Base-by-base conservation (phyloP, 805 yeast genomes). In the Debaryomyces hansenii region DNA sequence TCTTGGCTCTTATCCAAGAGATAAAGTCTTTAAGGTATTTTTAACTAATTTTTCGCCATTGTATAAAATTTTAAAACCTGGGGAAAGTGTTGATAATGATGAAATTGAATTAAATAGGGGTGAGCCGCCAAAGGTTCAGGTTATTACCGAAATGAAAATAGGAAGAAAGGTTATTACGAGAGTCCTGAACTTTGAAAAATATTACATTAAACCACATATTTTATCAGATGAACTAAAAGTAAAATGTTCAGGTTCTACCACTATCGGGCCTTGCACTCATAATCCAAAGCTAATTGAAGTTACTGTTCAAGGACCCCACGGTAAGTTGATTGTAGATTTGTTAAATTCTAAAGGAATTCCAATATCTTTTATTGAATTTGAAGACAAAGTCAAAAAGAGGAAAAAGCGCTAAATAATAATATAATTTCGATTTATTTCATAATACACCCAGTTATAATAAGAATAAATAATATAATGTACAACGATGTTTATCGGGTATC, bases 271-370 rank as follows among this genome's bases (percentile, higher is more conserved):
- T 24, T 78, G 81, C 36, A 70, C 72, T 12, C 79, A 78, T 34
- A 77, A 79, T 42, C 84, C 84, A 4, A 77, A 75, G 33, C 57
- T 77, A 0, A 63, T 74, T 35, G 95, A 88, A 56, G 90, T 94
- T 4, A 77, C 83, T 40, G 96, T 94, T 2, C 98, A 94, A 68
- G 99, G 99, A 0, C 87, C 92, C 2, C 98, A 92, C 61, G 82
- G 83, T 20, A 77, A 80, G 40, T 62, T 76, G 0, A 80, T 86
- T 9, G 68, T 75, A n/a, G 84, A 83, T 2, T 62, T 84, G 38
- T 66, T 91, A 47, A 75, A 69, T 37, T 69, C 68, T 4, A 70
- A 81, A 47, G 96, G 96, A 0, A 66, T 92, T 20, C 84, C 85
- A 20, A 62, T 76, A 4, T 63, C 75, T 14, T 87, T 85, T 84